Evolutionary conservation across 2,329 filamentous ascomycete genomes (phyloP).

Genomic region (Paradendryphiella salina): DNA sequence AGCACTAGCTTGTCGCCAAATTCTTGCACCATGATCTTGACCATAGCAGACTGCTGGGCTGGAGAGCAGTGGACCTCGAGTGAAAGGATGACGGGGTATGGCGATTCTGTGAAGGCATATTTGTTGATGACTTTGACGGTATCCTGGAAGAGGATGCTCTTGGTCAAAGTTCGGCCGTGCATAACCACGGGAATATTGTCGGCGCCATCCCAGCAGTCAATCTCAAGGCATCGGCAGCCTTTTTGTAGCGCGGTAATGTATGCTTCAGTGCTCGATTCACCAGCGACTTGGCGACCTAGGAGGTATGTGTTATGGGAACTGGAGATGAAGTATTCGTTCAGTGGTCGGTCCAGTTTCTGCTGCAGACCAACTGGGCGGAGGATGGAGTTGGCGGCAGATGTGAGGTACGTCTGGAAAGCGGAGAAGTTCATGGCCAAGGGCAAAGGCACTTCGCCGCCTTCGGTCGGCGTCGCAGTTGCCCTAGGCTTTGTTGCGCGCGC

Average conservation of each 20-base stretch:
- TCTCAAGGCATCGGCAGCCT: slow-evolving; percentile 92
- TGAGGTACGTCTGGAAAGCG: slow-evolving; percentile 66
- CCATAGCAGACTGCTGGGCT: slow-evolving; percentile 84
- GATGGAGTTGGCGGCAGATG: slow-evolving; percentile 63
- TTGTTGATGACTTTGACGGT: slow-evolving; percentile 92
- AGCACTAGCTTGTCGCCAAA: slow-evolving; percentile 81
- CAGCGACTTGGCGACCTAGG: slow-evolving; percentile 84
- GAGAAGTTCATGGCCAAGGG: slow-evolving; percentile 71
- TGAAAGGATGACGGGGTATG: slow-evolving; percentile 89
- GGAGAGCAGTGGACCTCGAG: slow-evolving; percentile 91
- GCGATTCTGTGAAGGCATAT: slow-evolving; percentile 87
- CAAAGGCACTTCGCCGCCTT: slow-evolving; percentile 46
- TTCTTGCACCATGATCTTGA: slow-evolving; percentile 80
- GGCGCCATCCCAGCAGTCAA: slow-evolving; percentile 95
- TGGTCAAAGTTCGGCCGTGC: slow-evolving; percentile 88
- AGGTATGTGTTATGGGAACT: slow-evolving; percentile 99
- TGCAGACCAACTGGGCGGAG: slow-evolving; percentile 64
- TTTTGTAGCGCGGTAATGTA: slow-evolving; percentile 88
- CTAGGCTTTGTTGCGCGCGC: slow-evolving; percentile 48
- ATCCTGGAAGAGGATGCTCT: slow-evolving; percentile 84
- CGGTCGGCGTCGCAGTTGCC: slow-evolving; percentile 47
- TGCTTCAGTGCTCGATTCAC: slow-evolving; percentile 88
- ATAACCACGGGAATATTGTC: slow-evolving; percentile 87
- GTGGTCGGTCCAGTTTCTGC: slow-evolving; percentile 73
- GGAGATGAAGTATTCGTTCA: slow-evolving; percentile 98